phyloP scores from a whole-genome alignment of 2,329 filamentous ascomycete genomes.

The Ceratocystis cubensis region DNA sequence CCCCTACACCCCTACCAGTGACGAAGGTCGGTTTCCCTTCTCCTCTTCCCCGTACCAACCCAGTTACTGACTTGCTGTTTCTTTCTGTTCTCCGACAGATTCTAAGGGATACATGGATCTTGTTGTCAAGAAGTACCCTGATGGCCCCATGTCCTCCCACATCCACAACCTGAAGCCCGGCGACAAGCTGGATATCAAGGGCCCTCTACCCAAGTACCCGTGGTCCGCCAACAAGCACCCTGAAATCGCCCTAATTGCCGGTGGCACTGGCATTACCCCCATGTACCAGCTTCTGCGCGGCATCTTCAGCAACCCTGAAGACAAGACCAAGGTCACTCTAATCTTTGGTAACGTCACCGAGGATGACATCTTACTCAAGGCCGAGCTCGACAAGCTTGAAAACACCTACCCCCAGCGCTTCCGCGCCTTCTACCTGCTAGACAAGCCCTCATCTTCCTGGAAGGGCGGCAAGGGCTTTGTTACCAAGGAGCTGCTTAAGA shows the following conservation, averaged over 20 bases:
- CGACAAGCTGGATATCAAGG: conserved; percentile 82
- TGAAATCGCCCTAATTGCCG: conserved; percentile 78
- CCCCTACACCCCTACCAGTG: conserved; percentile 84
- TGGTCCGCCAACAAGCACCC: conserved; percentile 89
- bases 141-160: conserved; percentile 84
- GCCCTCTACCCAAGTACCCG: conserved; percentile 83
- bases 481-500: conserved; percentile 86
- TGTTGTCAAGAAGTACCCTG: conserved; percentile 80
- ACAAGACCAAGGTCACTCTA: conserved; percentile 95
- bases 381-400: conserved; percentile 74
- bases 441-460: conserved; percentile 72
- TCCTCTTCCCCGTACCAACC: neutral
- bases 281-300: conserved; percentile 90
- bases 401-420: conserved; percentile 93
- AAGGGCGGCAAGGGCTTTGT: conserved; percentile 65
- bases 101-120: conserved; percentile 73
- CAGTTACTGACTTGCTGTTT: conserved; percentile 9
- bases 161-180: conserved; percentile 71
- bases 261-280: conserved; percentile 90
- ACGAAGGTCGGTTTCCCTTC: conserved; percentile 48
- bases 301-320: conserved; percentile 91
- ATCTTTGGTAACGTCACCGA: conserved; percentile 84
- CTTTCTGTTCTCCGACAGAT: conserved; percentile 35
- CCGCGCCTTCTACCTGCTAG: conserved; percentile 85
- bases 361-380: conserved; percentile 82